Conservation (phyloP, 2,329 filamentous ascomycete genomes). For the Coniochaeta pulveracea region DNA sequence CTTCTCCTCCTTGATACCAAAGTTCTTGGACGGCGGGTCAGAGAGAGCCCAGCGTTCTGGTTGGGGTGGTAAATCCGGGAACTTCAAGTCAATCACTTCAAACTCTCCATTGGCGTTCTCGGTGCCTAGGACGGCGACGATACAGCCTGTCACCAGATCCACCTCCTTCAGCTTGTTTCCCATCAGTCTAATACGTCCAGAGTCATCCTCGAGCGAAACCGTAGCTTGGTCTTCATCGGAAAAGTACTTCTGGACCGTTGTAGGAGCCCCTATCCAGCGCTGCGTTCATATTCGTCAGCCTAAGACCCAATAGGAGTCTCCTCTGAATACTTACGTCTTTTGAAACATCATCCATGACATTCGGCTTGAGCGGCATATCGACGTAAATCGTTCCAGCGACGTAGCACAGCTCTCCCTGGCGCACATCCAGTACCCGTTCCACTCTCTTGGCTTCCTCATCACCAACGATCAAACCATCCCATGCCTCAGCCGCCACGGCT, state of each 20-base stretch:
- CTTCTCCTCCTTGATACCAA: conserved; percentile 22
- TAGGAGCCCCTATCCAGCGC: conserved; percentile 83
- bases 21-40: conserved; percentile 25
- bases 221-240: conserved; percentile 48
- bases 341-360: conserved; percentile 87
- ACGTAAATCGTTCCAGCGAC: conserved; percentile 91
- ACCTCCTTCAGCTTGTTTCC: conserved; percentile 57
- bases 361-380: conserved; percentile 93
- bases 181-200: conserved; percentile 70
- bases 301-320: not conserved
- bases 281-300: conserved; percentile 26
- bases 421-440: conserved; percentile 85
- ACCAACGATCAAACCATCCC: conserved; percentile 67
- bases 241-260: conserved; percentile 66
- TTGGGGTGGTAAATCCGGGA: conserved; percentile 77
- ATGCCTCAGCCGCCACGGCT: conserved; percentile 59
- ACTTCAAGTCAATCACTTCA: conserved; percentile 80
- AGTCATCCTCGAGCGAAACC: conserved; percentile 91
- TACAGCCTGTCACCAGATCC: conserved; percentile 80
- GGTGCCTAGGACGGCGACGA: conserved; percentile 88
- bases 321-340: conserved; percentile 57
- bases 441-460: conserved; percentile 65
- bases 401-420: conserved; percentile 93
- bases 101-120: conserved; percentile 90
- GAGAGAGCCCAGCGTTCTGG: conserved; percentile 67